A percentile compares a stretch with the other conserved stretches of the same genome.
phyloP scores from a whole-genome alignment of 2,329 filamentous ascomycete genomes.

The Claviceps digitariae region DNA sequence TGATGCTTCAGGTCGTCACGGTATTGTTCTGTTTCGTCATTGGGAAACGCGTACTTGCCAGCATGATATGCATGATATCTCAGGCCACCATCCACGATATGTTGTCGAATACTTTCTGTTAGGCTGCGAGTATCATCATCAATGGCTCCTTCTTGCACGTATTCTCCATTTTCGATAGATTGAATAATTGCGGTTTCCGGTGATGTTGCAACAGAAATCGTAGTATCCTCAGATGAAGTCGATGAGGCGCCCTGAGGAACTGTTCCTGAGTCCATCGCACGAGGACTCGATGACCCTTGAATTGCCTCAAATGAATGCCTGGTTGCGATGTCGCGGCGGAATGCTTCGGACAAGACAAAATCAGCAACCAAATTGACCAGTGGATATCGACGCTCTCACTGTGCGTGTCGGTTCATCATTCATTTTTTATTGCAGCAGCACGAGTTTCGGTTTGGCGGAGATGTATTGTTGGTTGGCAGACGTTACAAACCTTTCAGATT shows the following conservation, averaged over 20 bases:
- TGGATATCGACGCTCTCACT: neutral
- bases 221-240: constrained; percentile 4
- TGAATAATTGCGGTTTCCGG: constrained; percentile 18
- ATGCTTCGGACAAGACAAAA: neutral
- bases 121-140: constrained; percentile 26
- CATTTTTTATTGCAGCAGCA: neutral
- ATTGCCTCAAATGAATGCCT: neutral
- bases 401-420: neutral
- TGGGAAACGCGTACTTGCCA: constrained; percentile 29
- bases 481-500: neutral
- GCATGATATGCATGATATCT: constrained; percentile 28
- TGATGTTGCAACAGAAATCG: constrained; percentile 18
- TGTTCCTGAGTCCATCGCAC: neutral
- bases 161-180: constrained; percentile 20
- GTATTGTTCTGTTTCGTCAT: constrained; percentile 28
- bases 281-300: neutral
- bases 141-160: constrained; percentile 9
- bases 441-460: neutral
- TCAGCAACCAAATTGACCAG: neutral
- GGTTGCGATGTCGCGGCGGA: neutral
- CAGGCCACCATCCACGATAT: constrained; percentile 27
- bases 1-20: constrained; percentile 28
- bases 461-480: neutral
- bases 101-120: constrained; percentile 28
- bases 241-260: neutral